Evolutionary conservation across 1,284 basidiomycete genomes (phyloP).

Genomic region (Marasmius fiardii): DNA sequence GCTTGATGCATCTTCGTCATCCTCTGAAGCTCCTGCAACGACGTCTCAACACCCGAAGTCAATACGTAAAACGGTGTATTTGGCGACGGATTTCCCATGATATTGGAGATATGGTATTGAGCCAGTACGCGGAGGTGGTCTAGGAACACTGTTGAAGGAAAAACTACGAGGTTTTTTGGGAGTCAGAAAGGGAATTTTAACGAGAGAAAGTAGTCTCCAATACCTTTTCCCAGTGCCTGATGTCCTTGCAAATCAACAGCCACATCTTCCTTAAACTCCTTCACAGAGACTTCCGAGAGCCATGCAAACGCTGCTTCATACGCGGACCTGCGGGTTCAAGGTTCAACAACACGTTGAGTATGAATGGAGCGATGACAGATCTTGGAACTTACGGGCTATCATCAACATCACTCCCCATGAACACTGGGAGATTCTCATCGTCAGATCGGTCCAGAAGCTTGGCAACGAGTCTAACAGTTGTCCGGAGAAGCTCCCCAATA

Average conservation of each 20-base stretch:
- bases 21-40: constrained; percentile 27
- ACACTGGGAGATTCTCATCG: constrained; percentile 23
- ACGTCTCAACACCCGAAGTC: constrained; percentile 27
- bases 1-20: constrained; percentile 28
- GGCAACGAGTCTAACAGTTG: constrained; percentile 20
- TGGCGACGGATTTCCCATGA: constrained; percentile 13
- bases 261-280: constrained; percentile 8
- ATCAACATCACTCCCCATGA: constrained; percentile 17
- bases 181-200: constrained; percentile 29
- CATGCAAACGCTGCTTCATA: background rate
- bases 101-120: constrained; percentile 28
- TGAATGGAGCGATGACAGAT: background rate
- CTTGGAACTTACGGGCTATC: constrained; percentile 22
- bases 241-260: background rate
- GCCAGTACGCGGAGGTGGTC: constrained; percentile 44
- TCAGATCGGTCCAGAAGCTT: constrained; percentile 25
- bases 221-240: background rate
- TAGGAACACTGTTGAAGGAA: constrained; percentile 49
- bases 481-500: constrained; percentile 37
- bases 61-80: constrained; percentile 23
- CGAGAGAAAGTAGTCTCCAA: background rate
- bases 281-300: constrained; percentile 9
- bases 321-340: background rate
- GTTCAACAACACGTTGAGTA: background rate
- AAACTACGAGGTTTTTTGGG: constrained; percentile 50